These are phyloP conservation scores for Inonotus hispidus DNA, from an alignment of 1,284 basidiomycete species.

Conservation along the genomic window DNA sequence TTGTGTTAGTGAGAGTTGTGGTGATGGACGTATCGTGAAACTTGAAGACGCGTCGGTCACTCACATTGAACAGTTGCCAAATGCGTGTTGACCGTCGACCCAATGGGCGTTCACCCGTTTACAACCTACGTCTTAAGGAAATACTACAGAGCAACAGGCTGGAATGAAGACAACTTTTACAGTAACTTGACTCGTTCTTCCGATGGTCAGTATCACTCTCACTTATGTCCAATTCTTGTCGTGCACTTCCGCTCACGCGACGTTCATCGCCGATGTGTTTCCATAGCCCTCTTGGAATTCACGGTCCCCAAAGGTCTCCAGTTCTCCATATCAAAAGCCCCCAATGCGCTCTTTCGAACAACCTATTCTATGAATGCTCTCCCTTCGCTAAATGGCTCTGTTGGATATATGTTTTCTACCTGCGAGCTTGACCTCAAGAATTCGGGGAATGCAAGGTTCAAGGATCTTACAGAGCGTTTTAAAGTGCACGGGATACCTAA, in stretches of 20 bases:
- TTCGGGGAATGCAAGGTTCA: conserved; percentile 75
- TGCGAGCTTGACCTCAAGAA: conserved; percentile 70
- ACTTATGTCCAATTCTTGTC: conserved; percentile 25
- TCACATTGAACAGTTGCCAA: background rate
- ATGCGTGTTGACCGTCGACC: conserved; percentile 3
- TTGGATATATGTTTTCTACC: conserved; percentile 91
- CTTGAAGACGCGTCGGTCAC: background rate
- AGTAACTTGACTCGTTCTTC: conserved; percentile 87
- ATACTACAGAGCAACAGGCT: conserved; percentile 88
- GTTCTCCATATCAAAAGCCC: conserved; percentile 83
- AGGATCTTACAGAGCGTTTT: conserved; percentile 84
- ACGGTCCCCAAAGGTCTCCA: conserved; percentile 73
- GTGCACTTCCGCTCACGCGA: conserved; percentile 23
- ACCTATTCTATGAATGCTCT: conserved; percentile 89
- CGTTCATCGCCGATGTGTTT: conserved; percentile 22
- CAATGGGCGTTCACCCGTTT: conserved; percentile 67
- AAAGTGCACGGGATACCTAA: conserved; percentile 75
- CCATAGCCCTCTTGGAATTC: conserved; percentile 81
- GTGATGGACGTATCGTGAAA: background rate
- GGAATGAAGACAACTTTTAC: conserved; percentile 96
- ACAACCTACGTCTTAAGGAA: conserved; percentile 83
- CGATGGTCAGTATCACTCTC: conserved; percentile 63
- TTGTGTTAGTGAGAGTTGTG: no score
- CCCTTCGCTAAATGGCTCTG: conserved; percentile 86
- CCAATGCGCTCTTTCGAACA: conserved; percentile 85